phyloP scores from a whole-genome alignment of 495 filamentous ascomycete species.

The Hypoxylon crocopeplum region DNA sequence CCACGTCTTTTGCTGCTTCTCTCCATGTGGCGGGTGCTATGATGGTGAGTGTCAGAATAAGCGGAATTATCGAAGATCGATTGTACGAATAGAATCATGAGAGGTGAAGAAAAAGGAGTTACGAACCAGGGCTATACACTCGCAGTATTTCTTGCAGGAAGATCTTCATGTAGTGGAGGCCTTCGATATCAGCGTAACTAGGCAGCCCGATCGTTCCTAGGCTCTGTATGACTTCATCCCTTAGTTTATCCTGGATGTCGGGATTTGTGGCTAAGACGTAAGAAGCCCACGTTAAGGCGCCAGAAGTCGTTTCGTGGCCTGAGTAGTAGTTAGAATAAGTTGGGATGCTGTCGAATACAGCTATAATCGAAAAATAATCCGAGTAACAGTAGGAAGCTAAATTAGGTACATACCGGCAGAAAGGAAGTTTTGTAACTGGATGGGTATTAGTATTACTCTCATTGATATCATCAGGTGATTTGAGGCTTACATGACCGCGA shows the following conservation, averaged over 20 bases:
- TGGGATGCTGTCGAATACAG: too few species aligned
- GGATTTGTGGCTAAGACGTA: slow-evolving; percentile 29
- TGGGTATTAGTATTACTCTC: slow-evolving; percentile 62
- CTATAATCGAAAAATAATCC: too few species aligned
- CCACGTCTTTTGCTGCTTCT: slow-evolving; percentile 31
- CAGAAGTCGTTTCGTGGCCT: slow-evolving; percentile 39
- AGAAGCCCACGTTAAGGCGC: slow-evolving; percentile 32
- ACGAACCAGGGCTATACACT: slow-evolving; percentile 29
- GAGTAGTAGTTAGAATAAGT: neutral
- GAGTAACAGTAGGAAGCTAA: slow-evolving; percentile 2
- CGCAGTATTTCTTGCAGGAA: slow-evolving; percentile 45
- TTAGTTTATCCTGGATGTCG: slow-evolving; percentile 32
- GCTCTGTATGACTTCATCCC: slow-evolving; percentile 21
- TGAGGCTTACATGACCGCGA: slow-evolving; percentile 25
- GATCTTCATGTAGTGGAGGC: slow-evolving; percentile 34
- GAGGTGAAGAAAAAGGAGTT: neutral
- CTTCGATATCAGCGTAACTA: slow-evolving; percentile 29
- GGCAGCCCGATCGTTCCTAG: slow-evolving; percentile 7
- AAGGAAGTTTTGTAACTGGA: slow-evolving; percentile 38
- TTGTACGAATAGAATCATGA: neutral
- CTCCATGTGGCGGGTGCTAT: slow-evolving; percentile 24
- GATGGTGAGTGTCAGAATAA: neutral
- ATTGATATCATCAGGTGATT: slow-evolving; percentile 67
- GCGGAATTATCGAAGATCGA: neutral
- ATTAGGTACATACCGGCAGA: slow-evolving; percentile 22